Evolutionary conservation across 306 rosid species (phyloP).

Genomic region (Abrus pulchellus): DNA sequence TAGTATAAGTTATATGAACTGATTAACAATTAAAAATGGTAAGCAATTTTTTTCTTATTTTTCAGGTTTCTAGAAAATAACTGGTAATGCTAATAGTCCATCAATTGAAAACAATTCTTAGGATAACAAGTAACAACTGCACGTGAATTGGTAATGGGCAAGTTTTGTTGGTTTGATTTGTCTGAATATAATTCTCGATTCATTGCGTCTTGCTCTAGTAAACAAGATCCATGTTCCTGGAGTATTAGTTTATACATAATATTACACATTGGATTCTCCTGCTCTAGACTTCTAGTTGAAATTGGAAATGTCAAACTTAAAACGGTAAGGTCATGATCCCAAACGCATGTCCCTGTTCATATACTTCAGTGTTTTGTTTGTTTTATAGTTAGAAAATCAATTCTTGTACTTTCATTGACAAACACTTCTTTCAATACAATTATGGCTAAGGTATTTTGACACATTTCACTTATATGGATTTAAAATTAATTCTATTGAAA

Average conservation of each 20-base stretch:
- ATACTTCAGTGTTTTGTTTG: background rate
- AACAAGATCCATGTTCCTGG: slow-evolving; percentile 26
- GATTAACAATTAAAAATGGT: slow-evolving; percentile 13
- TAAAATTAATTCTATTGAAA: no score
- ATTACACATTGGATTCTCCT: background rate
- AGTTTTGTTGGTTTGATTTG: slow-evolving; percentile 23
- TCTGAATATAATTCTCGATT: background rate
- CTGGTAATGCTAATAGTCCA: slow-evolving; percentile 23
- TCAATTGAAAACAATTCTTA: slow-evolving; percentile 16
- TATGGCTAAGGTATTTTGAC: no score
- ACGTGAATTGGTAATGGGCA: background rate
- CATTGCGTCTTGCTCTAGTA: background rate
- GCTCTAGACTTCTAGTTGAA: slow-evolving; percentile 38
- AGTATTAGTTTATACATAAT: slow-evolving; percentile 11
- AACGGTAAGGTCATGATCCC: slow-evolving; percentile 7
- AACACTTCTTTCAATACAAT: no score
- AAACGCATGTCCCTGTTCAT: slow-evolving; percentile 3
- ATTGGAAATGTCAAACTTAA: slow-evolving; percentile 1
- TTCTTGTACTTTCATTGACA: no score
- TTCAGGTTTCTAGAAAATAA: slow-evolving; percentile 35
- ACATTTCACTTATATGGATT: no score
- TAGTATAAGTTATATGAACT: background rate
- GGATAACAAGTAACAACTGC: slow-evolving; percentile 10
- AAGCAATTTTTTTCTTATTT: background rate
- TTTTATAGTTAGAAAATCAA: no score